Base-by-base conservation (phyloP, 768 basidiomycete genomes). In the Postia placenta region DNA sequence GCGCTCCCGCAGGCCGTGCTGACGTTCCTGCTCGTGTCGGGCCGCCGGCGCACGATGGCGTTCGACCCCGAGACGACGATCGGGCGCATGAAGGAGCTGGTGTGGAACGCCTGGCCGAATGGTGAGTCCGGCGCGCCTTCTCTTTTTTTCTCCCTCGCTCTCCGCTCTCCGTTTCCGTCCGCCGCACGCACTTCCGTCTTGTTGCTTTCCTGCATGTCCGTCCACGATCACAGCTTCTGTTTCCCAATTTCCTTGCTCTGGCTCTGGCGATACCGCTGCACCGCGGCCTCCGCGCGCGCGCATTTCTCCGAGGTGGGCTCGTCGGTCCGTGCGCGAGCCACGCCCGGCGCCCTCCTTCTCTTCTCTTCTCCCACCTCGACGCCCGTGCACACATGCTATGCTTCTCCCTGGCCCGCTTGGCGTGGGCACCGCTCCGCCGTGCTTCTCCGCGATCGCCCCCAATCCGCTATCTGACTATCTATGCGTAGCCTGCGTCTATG, bases 91-190 rank as follows among this genome's bases (percentile, higher is more conserved):
- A 90, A 90, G 66, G 88, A 91, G 67, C 75, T 91, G 41, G 78
- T 83, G 30, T 90, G 88, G 87, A 87, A 83, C 67, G 76, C 80
- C 27, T 91, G 88, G 87, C 85, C 85, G 24, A 67, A 71, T 57
- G 86, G 87, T 83, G 53, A 59, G 77, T 68, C 23, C 17, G 14
- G n/a, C n/a, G n/a, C 30, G 7, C 9, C 30, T 33, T 33, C 30
- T 33, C 9, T n/a, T n/a, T n/a, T n/a, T 15, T 33, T 33, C 30
- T 33, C 15, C 30, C 30, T 22, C 40, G 3, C 17, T 24, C n/a
- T 20, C 19, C n/a, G n/a, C 7, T 19, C 40, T 20, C 25, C 40
- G 11, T 4, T 41, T 41, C 40, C 38, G 38, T 19, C n/a, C n/a
- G n/a, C n/a, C n/a, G n/a, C n/a, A n/a, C n/a, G n/a, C n/a, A n/a